Evolutionary conservation across 768 basidiomycete species (phyloP), one percentile per base, ranked within the genome.

Genomic region (Paxillus ammoniavirescens): DNA sequence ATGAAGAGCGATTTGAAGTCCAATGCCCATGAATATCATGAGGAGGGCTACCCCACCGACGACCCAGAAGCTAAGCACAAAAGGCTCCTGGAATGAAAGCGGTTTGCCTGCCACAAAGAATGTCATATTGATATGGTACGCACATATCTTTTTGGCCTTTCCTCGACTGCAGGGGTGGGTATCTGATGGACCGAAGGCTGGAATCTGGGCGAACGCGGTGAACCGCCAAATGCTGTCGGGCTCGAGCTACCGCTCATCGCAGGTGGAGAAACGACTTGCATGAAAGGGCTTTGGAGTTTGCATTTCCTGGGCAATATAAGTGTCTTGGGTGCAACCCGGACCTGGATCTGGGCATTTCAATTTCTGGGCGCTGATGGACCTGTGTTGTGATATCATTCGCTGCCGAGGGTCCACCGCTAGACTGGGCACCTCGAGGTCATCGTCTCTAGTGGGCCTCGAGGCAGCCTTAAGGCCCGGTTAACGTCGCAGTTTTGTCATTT

Each of bases 111-210:
- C 12, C 47, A n/a, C 8, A 38, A 42, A 31, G 26, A 7, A 26
- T 8, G 8, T 17, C n/a, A n/a, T 14, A 2, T 40, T 37, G 5
- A 30, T 5, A 26, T 31, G 15, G 6, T 23, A 65, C 77, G 43
- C 48, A 82, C 82, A 70, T 73, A 80, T 62, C 72, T 74, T 30
- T 72, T 69, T 13, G 76, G 70, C 10, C 71, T 70, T 47, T 69
- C 63, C 23, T 61, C 61, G 30, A 57, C 50, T 9, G 65, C 72
- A 13, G 76, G 75, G 2, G 78, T 68, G 13, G 82, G 82, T 58
- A 83, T 82, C 26, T 77, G 65, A 47, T 81, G 72, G 2, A 75
- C 73, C 2, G 78, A 76, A 42, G 76, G 76, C 52, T 72, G 73
- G 60, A 76, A 78, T 54, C 70, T 68, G 47, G 69, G 65, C 1